A percentile compares a stretch with the other conserved stretches of the same genome.
Conservation (phyloP, 2,329 filamentous ascomycete genomes). For the Colletotrichum nymphaeae region DNA sequence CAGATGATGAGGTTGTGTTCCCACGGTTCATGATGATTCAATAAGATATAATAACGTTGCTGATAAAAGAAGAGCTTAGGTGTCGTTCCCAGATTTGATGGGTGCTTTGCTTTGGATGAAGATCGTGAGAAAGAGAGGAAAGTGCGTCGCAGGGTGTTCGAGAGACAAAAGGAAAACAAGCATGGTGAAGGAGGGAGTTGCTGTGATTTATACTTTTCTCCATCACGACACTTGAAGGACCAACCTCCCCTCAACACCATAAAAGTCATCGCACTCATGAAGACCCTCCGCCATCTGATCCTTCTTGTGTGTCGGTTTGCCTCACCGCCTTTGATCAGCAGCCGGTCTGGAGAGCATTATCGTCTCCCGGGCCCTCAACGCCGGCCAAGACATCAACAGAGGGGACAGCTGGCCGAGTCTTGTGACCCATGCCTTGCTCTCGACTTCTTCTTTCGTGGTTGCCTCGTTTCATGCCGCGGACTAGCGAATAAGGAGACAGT, state of each 20-base stretch:
- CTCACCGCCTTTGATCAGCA: conserved; percentile 17
- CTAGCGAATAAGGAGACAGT: conserved; percentile 25
- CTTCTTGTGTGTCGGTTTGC: neutral
- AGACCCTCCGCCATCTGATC: neutral
- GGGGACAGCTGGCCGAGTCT: conserved; percentile 5
- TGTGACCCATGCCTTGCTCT: conserved; percentile 15
- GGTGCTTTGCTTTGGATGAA: neutral
- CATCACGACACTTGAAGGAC: neutral
- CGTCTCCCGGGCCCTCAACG: neutral
- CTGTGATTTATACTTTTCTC: neutral
- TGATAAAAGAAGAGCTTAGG: neutral
- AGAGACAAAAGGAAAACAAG: neutral
- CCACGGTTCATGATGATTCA: too few species aligned
- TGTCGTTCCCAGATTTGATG: neutral
- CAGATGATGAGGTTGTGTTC: neutral
- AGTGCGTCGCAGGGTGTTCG: neutral
- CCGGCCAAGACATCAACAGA: conserved; percentile 12
- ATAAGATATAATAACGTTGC: neutral
- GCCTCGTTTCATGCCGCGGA: conserved; percentile 32
- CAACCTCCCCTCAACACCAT: neutral
- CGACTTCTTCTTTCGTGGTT: conserved; percentile 12
- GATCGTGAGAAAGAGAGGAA: neutral
- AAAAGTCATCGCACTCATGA: neutral
- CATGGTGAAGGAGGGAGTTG: too few species aligned
- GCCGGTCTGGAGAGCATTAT: neutral